phyloP scores from a whole-genome alignment of 306 rosid species.

The Quercus agrifolia region DNA sequence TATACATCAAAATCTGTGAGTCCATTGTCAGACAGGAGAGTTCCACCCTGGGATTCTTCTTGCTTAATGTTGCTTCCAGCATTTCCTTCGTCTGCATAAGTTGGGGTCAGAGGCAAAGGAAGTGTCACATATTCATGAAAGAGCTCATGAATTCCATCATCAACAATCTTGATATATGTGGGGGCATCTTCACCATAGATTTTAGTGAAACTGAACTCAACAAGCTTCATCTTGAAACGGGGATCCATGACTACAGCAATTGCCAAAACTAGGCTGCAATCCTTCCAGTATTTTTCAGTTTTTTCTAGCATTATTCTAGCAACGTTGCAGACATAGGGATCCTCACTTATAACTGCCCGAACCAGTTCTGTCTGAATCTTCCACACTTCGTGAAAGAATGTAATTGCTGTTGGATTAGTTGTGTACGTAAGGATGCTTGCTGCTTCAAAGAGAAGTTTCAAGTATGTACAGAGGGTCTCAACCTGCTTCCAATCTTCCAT shows the following conservation, averaged over 20 bases:
- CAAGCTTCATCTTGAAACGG: conserved; percentile 94
- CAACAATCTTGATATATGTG: conserved; percentile 62
- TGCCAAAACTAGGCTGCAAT: conserved; percentile 77
- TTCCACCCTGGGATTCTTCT: conserved; percentile 56
- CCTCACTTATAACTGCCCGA: conserved; percentile 55
- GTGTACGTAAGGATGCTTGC: conserved; percentile 62
- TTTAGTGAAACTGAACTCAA: conserved; percentile 89
- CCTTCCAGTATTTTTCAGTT: conserved; percentile 79
- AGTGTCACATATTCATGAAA: conserved; percentile 75
- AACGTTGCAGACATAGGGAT: conserved; percentile 53
- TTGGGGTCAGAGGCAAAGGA: conserved; percentile 83
- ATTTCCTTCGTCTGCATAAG: conserved; percentile 69
- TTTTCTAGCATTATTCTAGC: conserved; percentile 56
- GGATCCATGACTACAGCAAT: conserved; percentile 94
- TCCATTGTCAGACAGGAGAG: conserved; percentile 62
- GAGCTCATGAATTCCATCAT: conserved; percentile 87
- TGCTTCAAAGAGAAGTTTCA: conserved; percentile 77
- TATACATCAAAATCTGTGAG: conserved; percentile 86
- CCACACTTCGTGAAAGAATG: conserved; percentile 90
- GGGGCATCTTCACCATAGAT: conserved; percentile 73
- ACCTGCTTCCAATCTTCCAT: conserved; percentile 83
- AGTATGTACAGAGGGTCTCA: conserved; percentile 63
- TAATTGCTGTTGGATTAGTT: conserved; percentile 60
- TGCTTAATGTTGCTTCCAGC: conserved; percentile 32
- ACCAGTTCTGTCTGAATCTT: conserved; percentile 73